These are phyloP conservation scores for Prunus padus DNA, from an alignment of 306 rosid genomes.

Conservation along the genomic window DNA sequence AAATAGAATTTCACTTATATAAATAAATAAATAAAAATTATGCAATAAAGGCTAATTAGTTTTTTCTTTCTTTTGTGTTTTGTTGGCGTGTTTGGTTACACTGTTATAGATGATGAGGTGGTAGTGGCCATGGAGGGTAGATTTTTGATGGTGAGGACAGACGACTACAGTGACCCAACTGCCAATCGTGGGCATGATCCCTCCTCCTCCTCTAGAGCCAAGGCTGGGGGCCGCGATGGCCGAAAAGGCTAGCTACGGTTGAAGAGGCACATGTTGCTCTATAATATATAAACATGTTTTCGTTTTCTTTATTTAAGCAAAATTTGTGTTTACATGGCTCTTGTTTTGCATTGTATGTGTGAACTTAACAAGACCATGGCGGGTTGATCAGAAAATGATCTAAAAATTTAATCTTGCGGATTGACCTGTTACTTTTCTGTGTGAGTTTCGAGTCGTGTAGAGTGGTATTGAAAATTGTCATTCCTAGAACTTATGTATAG, in stretches of 20 bases:
- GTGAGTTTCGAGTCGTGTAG: fast-evolving
- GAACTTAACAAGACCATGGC: no score
- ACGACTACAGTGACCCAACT: conserved; percentile 48
- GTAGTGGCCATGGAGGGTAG: conserved; percentile 22
- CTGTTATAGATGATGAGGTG: conserved; percentile 4
- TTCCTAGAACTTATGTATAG: neutral
- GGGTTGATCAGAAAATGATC: fast-evolving
- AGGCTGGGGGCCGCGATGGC: neutral
- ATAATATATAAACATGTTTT: neutral
- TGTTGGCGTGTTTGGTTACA: neutral
- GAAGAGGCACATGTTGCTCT: neutral
- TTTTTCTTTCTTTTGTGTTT: neutral
- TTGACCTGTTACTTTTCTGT: no score
- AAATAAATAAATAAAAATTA: no score
- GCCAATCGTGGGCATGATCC: conserved; percentile 63
- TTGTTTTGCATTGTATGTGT: neutral
- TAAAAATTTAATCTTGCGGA: fast-evolving
- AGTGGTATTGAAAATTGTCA: fast-evolving
- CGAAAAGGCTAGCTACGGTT: neutral
- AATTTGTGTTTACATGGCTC: neutral
- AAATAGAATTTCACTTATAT: no score
- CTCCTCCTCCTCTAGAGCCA: neutral
- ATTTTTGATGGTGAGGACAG: conserved; percentile 24
- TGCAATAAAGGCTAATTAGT: neutral
- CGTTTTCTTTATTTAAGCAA: neutral